Percentiles rank a stretch among this genome's conserved stretches.
phyloP scores from a whole-genome alignment of 768 basidiomycete species.

The Paxillus ammoniavirescens region DNA sequence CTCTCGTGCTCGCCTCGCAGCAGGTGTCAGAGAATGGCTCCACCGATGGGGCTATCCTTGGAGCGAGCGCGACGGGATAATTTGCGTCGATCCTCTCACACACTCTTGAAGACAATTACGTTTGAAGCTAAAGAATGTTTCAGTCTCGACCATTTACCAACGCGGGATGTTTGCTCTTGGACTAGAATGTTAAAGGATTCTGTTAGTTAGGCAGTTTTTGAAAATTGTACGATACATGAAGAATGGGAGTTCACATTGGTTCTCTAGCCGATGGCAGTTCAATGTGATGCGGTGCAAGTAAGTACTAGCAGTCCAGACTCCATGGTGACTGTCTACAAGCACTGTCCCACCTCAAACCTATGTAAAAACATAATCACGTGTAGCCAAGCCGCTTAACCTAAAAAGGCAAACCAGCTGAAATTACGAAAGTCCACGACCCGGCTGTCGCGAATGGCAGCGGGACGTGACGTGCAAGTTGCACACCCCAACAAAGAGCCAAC shows the following conservation, averaged over 20 bases:
- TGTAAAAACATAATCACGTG: not conserved
- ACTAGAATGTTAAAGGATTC: not conserved
- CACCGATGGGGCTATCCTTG: slow-evolving; percentile 96
- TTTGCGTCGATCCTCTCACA: slow-evolving; percentile 85
- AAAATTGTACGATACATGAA: slow-evolving; percentile 1
- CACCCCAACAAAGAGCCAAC: slow-evolving; percentile 9
- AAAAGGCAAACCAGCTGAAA: slow-evolving; percentile 2
- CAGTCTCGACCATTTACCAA: not conserved
- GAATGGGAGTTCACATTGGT: not conserved
- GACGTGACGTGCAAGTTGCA: slow-evolving; percentile 5
- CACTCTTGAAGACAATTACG: slow-evolving; percentile 41
- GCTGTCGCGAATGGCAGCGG: not conserved
- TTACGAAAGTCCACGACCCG: not conserved
- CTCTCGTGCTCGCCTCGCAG: slow-evolving; percentile 78
- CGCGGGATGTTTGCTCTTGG: not conserved
- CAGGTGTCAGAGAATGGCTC: slow-evolving; percentile 87
- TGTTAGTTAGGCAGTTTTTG: slow-evolving; percentile 2
- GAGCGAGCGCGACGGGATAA: slow-evolving; percentile 88
- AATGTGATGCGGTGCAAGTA: not conserved
- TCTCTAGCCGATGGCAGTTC: not conserved
- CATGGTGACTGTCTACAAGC: too few relatives aligned
- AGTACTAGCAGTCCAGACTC: too few relatives aligned
- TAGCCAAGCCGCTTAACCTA: not conserved
- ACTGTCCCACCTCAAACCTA: too few relatives aligned
- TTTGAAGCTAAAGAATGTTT: slow-evolving; percentile 5